phyloP scores from a whole-genome alignment of 192 early-diverging fungal genomes.

The Coemansia sp. region DNA sequence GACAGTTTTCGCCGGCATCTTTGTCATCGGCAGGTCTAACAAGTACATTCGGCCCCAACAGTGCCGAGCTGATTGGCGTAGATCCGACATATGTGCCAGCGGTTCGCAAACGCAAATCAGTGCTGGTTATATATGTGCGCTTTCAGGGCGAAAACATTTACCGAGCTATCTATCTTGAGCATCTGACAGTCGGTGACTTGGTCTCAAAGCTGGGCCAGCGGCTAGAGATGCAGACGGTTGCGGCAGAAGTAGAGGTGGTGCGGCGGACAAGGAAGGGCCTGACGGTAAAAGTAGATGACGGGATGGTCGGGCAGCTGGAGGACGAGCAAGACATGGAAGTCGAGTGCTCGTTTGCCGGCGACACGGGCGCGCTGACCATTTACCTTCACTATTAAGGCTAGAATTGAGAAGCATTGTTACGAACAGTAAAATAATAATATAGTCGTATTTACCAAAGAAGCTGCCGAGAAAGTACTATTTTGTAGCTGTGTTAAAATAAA shows the following conservation, averaged over 20 bases:
- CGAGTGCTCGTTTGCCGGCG: conserved; percentile 42
- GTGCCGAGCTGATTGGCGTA: conserved; percentile 44
- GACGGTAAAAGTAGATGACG: conserved; percentile 60
- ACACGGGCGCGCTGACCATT: conserved; percentile 43
- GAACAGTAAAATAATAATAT: neutral
- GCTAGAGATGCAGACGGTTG: conserved; percentile 49
- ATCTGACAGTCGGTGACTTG: conserved; percentile 55
- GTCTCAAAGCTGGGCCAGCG: conserved; percentile 54
- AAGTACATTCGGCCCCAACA: conserved; percentile 11
- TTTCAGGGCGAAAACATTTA: conserved; percentile 59
- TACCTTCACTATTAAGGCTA: conserved; percentile 33
- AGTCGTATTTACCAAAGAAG: neutral
- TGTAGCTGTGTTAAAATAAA: neutral
- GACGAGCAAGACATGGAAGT: conserved; percentile 70
- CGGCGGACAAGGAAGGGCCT: conserved; percentile 56
- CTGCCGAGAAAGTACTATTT: neutral
- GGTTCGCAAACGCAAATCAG: conserved; percentile 32
- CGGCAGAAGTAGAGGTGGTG: conserved; percentile 41
- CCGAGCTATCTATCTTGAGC: conserved; percentile 67
- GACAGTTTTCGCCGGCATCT: conserved; percentile 43
- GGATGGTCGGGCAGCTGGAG: conserved; percentile 58
- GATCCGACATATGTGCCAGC: conserved; percentile 68
- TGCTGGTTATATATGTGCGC: conserved; percentile 59
- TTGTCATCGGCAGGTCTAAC: conserved; percentile 10
- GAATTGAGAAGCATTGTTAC: neutral